Base-by-base conservation (phyloP, 306 rosid species). In the Fagus sylvatica region DNA sequence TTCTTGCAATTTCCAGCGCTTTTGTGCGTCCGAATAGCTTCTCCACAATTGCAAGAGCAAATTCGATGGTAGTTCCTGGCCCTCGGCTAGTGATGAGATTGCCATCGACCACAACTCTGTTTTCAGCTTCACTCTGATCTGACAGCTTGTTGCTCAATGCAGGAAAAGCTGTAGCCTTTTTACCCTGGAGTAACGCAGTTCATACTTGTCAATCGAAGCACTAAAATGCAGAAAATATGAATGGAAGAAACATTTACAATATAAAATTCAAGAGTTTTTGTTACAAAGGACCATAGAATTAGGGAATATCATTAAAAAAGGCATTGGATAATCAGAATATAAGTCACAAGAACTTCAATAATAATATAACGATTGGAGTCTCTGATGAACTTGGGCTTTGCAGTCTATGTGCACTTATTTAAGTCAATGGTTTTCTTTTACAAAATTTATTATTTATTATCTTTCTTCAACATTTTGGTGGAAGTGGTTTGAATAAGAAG, bases 61-160 rank as follows among this genome's bases (percentile, higher is more conserved):
- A 90, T 84, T 91, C 98, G 13, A 93, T 84, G 56, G 93, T 33
- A 33, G 98, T 93, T 68, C 97, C 98, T 0, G 98, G 98, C 43
- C 97, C 97, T 72, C 96, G 83, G 86, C 98, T 93, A 34, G 98
- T 93, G 71, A 93, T 83, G 82, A 91, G 93, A 80, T 90, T 91
- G 55, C 92, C 96, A 72, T 93, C 97, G 22, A 93, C 86, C 53
- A 93, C 86, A 70, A 93, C 97, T 83, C 98, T 76, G 90, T 88
- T 91, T 69, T 91, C 96, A 15, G 61, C 81, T 80, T 84, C 95
- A 68, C 95, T 88, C 78, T 83, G 88, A 83, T 93, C 98, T 4
- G 92, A 89, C 60, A 93, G 86, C 89, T 90, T 93, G 73, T 60
- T 76, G 67, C 88, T 76, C 84, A 91, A 0, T 53, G 92, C 88